A percentile compares a stretch with the other conserved stretches of the same genome.
Evolutionary conservation across 1,139 yeast species (phyloP).

Genomic region (Pichia sp.): DNA sequence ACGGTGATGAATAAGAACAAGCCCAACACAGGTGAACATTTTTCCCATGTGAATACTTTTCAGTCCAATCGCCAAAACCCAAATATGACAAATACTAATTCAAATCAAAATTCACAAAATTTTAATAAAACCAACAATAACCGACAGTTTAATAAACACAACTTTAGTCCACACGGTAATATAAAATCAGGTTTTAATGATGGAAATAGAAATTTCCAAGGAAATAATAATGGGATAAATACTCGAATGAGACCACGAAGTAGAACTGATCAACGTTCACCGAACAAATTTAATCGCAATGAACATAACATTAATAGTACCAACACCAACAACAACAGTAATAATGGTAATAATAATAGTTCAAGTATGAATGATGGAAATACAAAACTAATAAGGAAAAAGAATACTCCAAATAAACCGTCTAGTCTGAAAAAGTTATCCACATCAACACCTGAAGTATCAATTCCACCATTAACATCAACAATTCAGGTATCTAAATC

Average conservation of each 20-base stretch:
- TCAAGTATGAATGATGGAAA: not conserved
- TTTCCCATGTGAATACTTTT: constrained; percentile 10
- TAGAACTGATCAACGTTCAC: not conserved
- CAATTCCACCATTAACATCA: not conserved
- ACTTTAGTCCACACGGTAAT: not conserved
- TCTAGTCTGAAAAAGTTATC: not conserved
- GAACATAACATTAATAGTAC: not conserved
- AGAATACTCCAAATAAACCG: not conserved
- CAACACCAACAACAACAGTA: not conserved
- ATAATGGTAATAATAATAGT: not conserved
- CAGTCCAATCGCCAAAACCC: constrained; percentile 10
- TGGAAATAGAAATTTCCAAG: not conserved
- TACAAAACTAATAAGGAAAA: not conserved
- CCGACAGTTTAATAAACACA: not conserved
- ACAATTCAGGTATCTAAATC: not conserved
- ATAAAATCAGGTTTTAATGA: not conserved
- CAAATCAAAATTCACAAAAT: not conserved
- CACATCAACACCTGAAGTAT: not conserved
- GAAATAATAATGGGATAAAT: not conserved
- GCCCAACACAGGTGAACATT: constrained; percentile 9
- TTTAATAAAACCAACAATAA: not conserved
- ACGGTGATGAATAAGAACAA: constrained; percentile 1
- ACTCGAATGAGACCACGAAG: not conserved
- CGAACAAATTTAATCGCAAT: not conserved
- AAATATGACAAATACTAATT: not conserved